phyloP scores from a whole-genome alignment of 306 rosid species.

The Prunus mume region DNA sequence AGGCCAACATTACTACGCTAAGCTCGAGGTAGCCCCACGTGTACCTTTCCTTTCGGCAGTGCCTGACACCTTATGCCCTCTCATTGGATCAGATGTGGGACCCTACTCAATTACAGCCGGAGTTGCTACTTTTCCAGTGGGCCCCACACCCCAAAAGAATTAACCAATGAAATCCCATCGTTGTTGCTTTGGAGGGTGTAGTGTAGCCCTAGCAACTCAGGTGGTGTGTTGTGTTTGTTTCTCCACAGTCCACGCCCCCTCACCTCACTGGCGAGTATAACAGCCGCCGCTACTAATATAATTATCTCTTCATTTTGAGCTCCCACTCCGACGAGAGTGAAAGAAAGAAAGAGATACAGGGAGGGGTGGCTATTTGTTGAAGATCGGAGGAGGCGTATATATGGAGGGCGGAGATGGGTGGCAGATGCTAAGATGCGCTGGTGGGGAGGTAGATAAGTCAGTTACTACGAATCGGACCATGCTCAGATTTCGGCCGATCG shows the following conservation, averaged over 20 bases:
- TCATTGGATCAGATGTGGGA: conserved; percentile 28
- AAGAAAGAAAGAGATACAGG: background rate
- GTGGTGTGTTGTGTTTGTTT: conserved; percentile 11
- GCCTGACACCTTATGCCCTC: conserved; percentile 31
- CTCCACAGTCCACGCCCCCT: background rate
- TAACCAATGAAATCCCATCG: conserved; percentile 23
- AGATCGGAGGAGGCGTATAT: background rate
- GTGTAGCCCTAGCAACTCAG: conserved; percentile 16
- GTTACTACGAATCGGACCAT: conserved; percentile 21
- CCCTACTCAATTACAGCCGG: conserved; percentile 26
- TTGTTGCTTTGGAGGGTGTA: background rate
- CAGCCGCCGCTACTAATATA: background rate
- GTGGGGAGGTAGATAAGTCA: conserved; percentile 19
- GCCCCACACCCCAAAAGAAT: background rate
- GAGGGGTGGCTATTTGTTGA: background rate
- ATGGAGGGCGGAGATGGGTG: conserved; percentile 34
- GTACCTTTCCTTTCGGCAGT: conserved; percentile 40
- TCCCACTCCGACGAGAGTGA: background rate
- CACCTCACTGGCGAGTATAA: background rate
- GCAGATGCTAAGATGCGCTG: conserved; percentile 15
- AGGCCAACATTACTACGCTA: conserved; percentile 14
- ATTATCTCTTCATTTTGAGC: background rate
- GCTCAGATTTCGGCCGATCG: conserved; percentile 71
- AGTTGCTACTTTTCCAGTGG: conserved; percentile 17
- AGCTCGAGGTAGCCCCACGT: conserved; percentile 36